Conservation (phyloP, 257 asterid genomes). For the Lantana camara region DNA sequence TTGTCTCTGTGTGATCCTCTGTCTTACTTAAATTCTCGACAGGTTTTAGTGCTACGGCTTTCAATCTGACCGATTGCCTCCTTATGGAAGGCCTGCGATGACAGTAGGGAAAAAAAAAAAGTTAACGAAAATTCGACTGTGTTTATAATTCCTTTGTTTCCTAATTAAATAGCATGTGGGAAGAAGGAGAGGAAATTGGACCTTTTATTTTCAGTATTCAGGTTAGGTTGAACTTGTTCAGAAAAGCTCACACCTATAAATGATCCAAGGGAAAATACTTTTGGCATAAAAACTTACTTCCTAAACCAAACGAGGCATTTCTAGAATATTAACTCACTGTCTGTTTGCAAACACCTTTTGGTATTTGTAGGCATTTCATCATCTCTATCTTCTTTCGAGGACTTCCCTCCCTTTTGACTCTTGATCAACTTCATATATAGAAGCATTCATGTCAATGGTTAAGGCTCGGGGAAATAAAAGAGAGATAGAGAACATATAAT, state of each 20-base stretch:
- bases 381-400: constrained; percentile 31
- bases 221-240: constrained; percentile 35
- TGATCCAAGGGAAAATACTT: constrained; percentile 14
- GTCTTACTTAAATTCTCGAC: constrained; percentile 33
- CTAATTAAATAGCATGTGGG: neutral
- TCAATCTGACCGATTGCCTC: constrained; percentile 67
- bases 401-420: constrained; percentile 25
- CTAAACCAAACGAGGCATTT: neutral
- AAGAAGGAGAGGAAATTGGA: neutral
- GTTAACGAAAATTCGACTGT: too few relatives aligned
- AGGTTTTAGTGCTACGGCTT: constrained; percentile 37
- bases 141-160: too few relatives aligned
- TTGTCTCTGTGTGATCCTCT: constrained; percentile 35
- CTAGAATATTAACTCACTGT: constrained; percentile 45
- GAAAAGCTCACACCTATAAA: constrained; percentile 40
- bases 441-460: constrained; percentile 14
- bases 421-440: constrained; percentile 21
- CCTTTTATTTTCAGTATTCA: constrained; percentile 57
- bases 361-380: constrained; percentile 33
- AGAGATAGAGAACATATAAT: neutral
- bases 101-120: neutral
- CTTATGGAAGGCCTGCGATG: constrained; percentile 42
- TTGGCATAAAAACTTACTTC: constrained; percentile 10
- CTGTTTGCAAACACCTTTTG: constrained; percentile 34
- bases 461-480: neutral